phyloP scores from a whole-genome alignment of 345 rosid species.

The Corchorus capsularis region DNA sequence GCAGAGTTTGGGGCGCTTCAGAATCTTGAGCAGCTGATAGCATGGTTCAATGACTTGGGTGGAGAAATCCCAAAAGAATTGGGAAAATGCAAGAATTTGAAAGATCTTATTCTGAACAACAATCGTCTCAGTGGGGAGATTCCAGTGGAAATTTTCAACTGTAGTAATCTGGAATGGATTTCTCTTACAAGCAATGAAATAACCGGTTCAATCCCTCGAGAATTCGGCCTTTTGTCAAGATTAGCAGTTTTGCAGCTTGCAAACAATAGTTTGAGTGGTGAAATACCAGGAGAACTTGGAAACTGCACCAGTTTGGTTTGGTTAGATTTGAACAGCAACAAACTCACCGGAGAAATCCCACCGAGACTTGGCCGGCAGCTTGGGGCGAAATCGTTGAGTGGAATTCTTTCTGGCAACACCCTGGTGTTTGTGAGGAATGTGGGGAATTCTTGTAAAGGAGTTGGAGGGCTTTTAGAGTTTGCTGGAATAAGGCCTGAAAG shows the following conservation, averaged over 20 bases:
- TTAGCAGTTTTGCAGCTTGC: slow-evolving; percentile 92
- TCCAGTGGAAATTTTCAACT: slow-evolving; percentile 72
- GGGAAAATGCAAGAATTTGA: slow-evolving; percentile 71
- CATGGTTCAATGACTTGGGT: slow-evolving; percentile 85
- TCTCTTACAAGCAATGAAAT: slow-evolving; percentile 83
- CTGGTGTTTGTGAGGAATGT: slow-evolving; percentile 87
- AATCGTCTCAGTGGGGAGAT: slow-evolving; percentile 78
- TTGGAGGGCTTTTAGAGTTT: slow-evolving; percentile 88
- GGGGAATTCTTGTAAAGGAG: slow-evolving; percentile 95
- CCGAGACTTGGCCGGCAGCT: slow-evolving; percentile 84
- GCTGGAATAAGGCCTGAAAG: slow-evolving; percentile 93
- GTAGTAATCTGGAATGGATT: slow-evolving; percentile 91
- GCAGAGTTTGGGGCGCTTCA: slow-evolving; percentile 71
- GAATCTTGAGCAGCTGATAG: slow-evolving; percentile 86
- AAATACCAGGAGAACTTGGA: slow-evolving; percentile 81
- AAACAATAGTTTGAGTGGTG: slow-evolving; percentile 84
- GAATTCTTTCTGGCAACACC: slow-evolving; percentile 79
- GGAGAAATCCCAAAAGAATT: slow-evolving; percentile 78
- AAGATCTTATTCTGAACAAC: slow-evolving; percentile 83
- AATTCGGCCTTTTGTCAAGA: slow-evolving; percentile 66
- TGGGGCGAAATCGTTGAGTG: slow-evolving; percentile 78
- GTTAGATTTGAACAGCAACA: slow-evolving; percentile 89
- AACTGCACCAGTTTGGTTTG: slow-evolving; percentile 89
- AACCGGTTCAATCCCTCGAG: slow-evolving; percentile 64
- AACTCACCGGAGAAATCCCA: slow-evolving; percentile 89